Evolutionary conservation across 805 yeast genomes (phyloP).

Genomic region (Saccharomycopsis sp.): DNA sequence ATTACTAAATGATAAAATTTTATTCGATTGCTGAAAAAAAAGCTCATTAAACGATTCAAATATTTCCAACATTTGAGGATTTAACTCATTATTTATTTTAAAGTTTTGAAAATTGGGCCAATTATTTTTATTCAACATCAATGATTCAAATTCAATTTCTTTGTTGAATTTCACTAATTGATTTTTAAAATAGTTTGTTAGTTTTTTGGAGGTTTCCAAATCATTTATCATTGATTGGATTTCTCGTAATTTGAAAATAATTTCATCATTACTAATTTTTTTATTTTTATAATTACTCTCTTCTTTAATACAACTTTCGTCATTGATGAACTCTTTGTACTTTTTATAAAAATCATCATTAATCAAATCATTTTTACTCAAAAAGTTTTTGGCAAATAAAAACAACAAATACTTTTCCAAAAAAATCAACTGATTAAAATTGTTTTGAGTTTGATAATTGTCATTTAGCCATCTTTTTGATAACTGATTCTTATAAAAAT

Average conservation of each 20-base stretch:
- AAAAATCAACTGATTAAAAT: conserved; percentile 1
- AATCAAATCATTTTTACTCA: neutral
- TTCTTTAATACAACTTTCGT: neutral
- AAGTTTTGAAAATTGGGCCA: conserved; percentile 15
- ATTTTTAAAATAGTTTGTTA: neutral
- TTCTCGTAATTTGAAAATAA: conserved; percentile 1
- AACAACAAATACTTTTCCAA: conserved; percentile 5
- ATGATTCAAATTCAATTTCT: conserved; percentile 3
- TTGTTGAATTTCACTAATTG: conserved; percentile 4
- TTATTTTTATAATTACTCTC: neutral
- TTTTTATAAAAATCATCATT: neutral
- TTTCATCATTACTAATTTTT: neutral
- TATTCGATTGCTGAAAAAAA: conserved; percentile 1
- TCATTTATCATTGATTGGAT: conserved; percentile 5
- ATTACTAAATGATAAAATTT: neutral
- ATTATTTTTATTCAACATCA: conserved; percentile 1
- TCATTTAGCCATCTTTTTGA: conserved; percentile 10
- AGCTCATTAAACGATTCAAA: conserved; percentile 4
- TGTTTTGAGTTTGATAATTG: neutral
- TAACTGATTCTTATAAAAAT: conserved; percentile 6
- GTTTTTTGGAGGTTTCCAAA: conserved; percentile 1
- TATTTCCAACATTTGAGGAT: neutral
- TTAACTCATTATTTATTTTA: neutral
- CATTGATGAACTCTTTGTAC: neutral
- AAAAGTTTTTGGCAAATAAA: conserved; percentile 3